These are phyloP conservation scores for Backusella psychrophila DNA, from an alignment of 192 early-diverging fungal genomes.

Conservation along the genomic window DNA sequence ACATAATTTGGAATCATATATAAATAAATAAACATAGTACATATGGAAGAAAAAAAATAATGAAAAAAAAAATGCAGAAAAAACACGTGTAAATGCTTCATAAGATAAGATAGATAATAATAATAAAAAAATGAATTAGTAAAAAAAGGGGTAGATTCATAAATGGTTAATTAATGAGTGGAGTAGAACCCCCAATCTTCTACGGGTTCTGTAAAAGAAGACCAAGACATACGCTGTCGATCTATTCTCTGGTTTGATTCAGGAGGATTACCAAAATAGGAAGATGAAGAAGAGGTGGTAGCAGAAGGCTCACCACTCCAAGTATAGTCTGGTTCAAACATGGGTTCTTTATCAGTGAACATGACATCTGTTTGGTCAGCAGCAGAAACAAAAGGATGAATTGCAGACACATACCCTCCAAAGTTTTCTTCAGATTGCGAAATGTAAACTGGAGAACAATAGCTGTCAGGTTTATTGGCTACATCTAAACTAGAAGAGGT, in stretches of 20 bases:
- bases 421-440: background rate
- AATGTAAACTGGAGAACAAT: background rate
- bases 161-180: background rate
- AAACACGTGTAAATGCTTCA: background rate
- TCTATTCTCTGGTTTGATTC: constrained; percentile 2
- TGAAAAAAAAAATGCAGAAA: background rate
- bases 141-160: background rate
- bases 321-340: background rate
- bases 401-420: background rate
- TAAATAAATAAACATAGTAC: background rate
- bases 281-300: background rate
- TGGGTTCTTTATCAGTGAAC: background rate
- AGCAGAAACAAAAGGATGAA: background rate
- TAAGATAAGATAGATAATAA: constrained; percentile 5
- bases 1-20: constrained; percentile 2
- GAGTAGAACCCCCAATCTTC: constrained; percentile 5
- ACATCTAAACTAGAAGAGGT: background rate
- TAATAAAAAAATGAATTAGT: background rate
- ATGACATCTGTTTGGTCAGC: background rate
- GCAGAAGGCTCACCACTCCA: background rate
- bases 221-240: background rate
- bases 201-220: background rate
- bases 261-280: background rate
- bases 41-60: background rate
- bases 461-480: background rate